phyloP scores from a whole-genome alignment of 257 asterid species.

The Forsythia viridissima region DNA sequence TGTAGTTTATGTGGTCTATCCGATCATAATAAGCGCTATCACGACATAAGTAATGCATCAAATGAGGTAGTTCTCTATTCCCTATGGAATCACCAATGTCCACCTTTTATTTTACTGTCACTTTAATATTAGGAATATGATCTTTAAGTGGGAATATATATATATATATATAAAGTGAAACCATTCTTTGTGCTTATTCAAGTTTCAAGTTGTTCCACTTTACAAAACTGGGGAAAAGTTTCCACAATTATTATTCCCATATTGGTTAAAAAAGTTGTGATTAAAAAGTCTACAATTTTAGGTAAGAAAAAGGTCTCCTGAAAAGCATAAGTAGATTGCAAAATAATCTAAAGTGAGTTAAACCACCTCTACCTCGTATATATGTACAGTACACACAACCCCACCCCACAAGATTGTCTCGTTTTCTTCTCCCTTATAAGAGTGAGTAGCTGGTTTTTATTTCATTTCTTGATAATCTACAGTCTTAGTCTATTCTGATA shows the following conservation, averaged over 20 bases:
- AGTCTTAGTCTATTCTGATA: slow-evolving; percentile 27
- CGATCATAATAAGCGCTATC: too few species aligned
- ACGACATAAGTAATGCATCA: too few species aligned
- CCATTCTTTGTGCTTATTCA: slow-evolving; percentile 28
- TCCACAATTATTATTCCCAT: slow-evolving; percentile 7
- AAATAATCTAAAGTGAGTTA: slow-evolving; percentile 10
- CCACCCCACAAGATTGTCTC: too few species aligned
- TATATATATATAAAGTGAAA: slow-evolving; percentile 23
- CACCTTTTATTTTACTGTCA: not conserved
- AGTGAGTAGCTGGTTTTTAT: not conserved
- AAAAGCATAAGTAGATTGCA: slow-evolving; percentile 9
- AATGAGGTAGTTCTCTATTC: too few species aligned
- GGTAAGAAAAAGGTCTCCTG: too few species aligned
- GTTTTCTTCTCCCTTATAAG: slow-evolving; percentile 3
- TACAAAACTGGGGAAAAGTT: slow-evolving; percentile 17
- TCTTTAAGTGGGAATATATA: slow-evolving; percentile 29
- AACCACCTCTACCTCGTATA: slow-evolving; percentile 17
- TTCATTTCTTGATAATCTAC: not conserved
- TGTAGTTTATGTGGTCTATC: too few species aligned
- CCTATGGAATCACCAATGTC: slow-evolving; percentile 22
- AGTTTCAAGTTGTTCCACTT: slow-evolving; percentile 10
- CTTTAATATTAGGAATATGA: slow-evolving; percentile 15
- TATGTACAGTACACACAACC: not conserved
- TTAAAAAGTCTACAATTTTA: slow-evolving; percentile 29
- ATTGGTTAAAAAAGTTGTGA: slow-evolving; percentile 1